Percentiles rank a stretch among this genome's conserved stretches.
These are phyloP conservation scores for Xylaria longipes DNA, from an alignment of 495 filamentous ascomycete species.

Conservation along the genomic window DNA sequence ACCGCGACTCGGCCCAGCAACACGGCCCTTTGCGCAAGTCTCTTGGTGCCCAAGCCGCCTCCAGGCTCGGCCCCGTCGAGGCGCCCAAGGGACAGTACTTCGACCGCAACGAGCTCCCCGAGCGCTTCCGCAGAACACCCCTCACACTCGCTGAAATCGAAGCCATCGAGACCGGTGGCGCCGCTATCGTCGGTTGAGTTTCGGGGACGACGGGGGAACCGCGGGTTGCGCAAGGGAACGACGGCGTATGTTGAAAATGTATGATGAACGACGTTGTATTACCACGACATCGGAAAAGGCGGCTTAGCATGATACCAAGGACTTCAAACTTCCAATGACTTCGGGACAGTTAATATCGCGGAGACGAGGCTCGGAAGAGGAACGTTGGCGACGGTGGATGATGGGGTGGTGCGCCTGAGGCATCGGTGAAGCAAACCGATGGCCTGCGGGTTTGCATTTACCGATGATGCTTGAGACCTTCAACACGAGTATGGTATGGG, in stretches of 20 bases:
- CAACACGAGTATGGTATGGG: background rate
- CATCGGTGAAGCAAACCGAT: background rate
- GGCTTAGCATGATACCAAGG: conserved; percentile 14
- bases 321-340: background rate
- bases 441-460: background rate
- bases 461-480: background rate
- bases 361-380: conserved; percentile 10
- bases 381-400: background rate
- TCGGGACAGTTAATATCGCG: background rate
- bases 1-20: conserved; percentile 91
- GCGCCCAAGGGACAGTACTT: conserved; percentile 79
- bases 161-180: conserved; percentile 90
- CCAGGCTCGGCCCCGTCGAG: conserved; percentile 71
- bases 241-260: conserved; percentile 22
- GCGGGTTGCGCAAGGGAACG: conserved; percentile 5
- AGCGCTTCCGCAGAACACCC: conserved; percentile 76
- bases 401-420: background rate
- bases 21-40: conserved; percentile 82
- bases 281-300: conserved; percentile 18
- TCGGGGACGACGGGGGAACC: background rate
- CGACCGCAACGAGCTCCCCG: conserved; percentile 86
- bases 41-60: conserved; percentile 62
- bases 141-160: conserved; percentile 88
- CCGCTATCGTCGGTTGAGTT: conserved; percentile 52
- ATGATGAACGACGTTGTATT: conserved; percentile 27